phyloP scores from a whole-genome alignment of 2,329 filamentous ascomycete genomes.

The Ophiostoma tasmaniense region DNA sequence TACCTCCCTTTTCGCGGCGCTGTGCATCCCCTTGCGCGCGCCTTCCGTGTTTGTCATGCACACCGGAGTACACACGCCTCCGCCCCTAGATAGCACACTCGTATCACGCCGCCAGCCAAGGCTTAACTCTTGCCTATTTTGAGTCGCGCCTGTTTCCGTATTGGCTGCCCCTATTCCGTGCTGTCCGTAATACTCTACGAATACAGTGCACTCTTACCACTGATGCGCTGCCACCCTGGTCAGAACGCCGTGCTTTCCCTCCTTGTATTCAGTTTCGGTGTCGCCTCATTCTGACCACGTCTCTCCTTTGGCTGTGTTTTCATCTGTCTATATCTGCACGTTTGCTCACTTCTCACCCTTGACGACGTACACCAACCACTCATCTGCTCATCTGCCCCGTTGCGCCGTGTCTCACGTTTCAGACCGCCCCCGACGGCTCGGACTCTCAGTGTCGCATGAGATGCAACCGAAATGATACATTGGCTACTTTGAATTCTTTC shows the following conservation, averaged over 20 bases:
- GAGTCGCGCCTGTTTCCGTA: not conserved
- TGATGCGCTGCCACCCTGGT: not conserved
- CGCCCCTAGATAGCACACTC: not conserved
- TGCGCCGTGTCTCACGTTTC: slow-evolving; percentile 19
- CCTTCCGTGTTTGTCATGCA: not conserved
- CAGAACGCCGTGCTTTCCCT: not conserved
- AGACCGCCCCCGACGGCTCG: slow-evolving; percentile 19
- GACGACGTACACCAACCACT: not conserved
- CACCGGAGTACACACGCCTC: not conserved
- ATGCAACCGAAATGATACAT: not conserved
- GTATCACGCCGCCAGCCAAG: slow-evolving; percentile 5
- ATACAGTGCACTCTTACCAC: not conserved
- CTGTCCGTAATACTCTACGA: not conserved
- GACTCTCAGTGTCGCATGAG: slow-evolving; percentile 14
- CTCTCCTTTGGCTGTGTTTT: not conserved
- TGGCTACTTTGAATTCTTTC: not conserved
- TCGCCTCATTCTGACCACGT: not conserved
- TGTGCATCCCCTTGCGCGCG: not conserved
- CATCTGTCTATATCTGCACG: not conserved
- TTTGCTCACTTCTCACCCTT: not conserved
- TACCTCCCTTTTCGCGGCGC: not conserved
- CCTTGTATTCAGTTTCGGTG: not conserved
- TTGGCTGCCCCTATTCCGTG: not conserved
- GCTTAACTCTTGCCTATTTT: not conserved
- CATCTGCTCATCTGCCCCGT: slow-evolving; percentile 6